phyloP scores from a whole-genome alignment of 371 early-diverging fungal genomes.

The Mucor sp. region DNA sequence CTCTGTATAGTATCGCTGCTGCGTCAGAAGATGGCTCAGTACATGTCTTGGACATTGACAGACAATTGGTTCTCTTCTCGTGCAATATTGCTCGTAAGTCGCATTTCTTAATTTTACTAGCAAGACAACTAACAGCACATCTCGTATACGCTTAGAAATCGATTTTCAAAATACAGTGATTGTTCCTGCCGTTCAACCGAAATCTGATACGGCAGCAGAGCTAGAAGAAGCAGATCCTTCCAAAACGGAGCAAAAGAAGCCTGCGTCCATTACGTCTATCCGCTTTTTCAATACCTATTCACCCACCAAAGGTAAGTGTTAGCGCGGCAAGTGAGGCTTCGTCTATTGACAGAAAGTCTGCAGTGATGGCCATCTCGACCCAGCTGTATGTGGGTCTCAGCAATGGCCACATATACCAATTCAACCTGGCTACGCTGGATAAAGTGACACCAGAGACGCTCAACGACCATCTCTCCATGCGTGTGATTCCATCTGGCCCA shows the following conservation, averaged over 20 bases:
- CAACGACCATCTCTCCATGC: conserved; percentile 3
- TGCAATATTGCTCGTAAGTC: conserved; percentile 26
- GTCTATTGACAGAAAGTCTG: background rate
- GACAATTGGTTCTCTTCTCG: conserved; percentile 14
- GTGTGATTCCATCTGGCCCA: background rate
- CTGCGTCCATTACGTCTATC: conserved; percentile 12
- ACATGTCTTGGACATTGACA: conserved; percentile 20
- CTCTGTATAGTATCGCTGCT: conserved; percentile 20
- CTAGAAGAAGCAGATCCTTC: conserved; percentile 13
- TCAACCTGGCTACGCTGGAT: conserved; percentile 18
- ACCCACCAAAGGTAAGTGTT: conserved; percentile 18
- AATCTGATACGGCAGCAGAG: conserved; percentile 9
- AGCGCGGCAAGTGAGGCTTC: background rate
- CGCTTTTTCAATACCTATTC: conserved; percentile 29
- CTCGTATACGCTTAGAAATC: background rate
- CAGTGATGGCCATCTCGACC: conserved; percentile 15
- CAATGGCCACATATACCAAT: conserved; percentile 41
- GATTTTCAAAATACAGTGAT: conserved; percentile 12
- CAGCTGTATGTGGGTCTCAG: conserved; percentile 32
- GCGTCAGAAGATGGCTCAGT: conserved; percentile 24
- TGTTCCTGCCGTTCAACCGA: conserved; percentile 4
- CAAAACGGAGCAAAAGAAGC: conserved; percentile 7
- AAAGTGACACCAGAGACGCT: conserved; percentile 9
- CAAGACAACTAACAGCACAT: too few relatives aligned
- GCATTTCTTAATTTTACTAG: too few relatives aligned